A percentile compares a stretch with the other conserved stretches of the same genome.
phyloP scores from a whole-genome alignment of 257 asterid genomes.

The Solanum virginianum region DNA sequence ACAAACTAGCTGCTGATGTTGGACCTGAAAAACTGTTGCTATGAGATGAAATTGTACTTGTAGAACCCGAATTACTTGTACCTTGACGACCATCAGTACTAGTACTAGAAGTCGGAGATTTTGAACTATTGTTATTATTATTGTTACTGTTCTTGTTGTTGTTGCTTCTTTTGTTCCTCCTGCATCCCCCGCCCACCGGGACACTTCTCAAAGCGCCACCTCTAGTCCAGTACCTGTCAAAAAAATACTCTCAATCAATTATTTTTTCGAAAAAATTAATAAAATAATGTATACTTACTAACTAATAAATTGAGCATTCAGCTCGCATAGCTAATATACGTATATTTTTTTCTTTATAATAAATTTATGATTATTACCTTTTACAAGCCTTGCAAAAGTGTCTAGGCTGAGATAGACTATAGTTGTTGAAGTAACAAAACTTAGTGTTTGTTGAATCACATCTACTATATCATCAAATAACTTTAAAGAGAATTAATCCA shows the following conservation, averaged over 20 bases:
- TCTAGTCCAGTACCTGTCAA: conserved; percentile 65
- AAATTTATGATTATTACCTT: conserved; percentile 20
- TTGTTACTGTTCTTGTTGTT: background rate
- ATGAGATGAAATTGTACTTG: conserved; percentile 35
- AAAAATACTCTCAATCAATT: background rate
- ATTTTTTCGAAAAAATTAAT: background rate
- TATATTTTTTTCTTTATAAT: background rate
- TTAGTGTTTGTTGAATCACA: conserved; percentile 86
- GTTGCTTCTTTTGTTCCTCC: conserved; percentile 63
- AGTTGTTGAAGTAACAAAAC: conserved; percentile 91
- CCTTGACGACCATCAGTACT: conserved; percentile 25
- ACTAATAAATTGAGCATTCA: background rate
- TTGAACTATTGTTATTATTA: conserved; percentile 18
- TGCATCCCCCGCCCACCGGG: conserved; percentile 87
- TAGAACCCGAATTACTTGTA: conserved; percentile 23
- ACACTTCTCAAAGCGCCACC: conserved; percentile 85
- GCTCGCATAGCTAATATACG: background rate
- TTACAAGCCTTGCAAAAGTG: conserved; percentile 95
- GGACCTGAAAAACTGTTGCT: background rate
- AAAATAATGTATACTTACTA: background rate
- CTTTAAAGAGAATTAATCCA: no score
- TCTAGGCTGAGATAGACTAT: conserved; percentile 81
- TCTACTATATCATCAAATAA: no score
- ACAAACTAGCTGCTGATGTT: conserved; percentile 7
- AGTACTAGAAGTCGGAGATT: conserved; percentile 44